A percentile compares a stretch with the other conserved stretches of the same genome.
Evolutionary conservation across 2,329 filamentous ascomycete genomes (phyloP).

Genomic region (Fusarium fujikuroi): DNA sequence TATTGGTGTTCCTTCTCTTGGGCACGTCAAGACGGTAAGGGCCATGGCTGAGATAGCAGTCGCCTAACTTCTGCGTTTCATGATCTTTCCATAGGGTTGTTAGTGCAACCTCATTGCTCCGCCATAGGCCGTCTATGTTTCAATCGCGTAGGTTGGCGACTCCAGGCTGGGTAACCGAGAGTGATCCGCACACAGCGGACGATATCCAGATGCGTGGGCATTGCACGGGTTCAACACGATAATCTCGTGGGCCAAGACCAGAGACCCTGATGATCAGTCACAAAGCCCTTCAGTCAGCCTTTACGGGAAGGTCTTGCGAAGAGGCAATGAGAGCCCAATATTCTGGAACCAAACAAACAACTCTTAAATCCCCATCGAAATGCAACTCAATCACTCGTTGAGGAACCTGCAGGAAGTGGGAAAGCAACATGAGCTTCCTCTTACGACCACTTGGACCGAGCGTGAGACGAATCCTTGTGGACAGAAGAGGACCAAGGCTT

Average conservation of each 20-base stretch:
- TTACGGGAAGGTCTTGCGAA: constrained; percentile 19
- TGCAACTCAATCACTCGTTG: constrained; percentile 5
- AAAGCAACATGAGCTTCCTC: constrained; percentile 32
- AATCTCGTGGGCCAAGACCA: background rate
- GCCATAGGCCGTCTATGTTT: constrained; percentile 10
- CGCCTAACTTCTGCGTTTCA: constrained; percentile 26
- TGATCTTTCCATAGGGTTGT: background rate
- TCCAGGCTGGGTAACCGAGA: constrained; percentile 6
- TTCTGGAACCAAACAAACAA: constrained; percentile 20
- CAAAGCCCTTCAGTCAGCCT: constrained; percentile 11
- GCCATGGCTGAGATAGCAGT: background rate
- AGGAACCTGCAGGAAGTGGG: constrained; percentile 2
- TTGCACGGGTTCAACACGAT: background rate
- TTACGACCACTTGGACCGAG: constrained; percentile 29
- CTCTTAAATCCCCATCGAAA: background rate
- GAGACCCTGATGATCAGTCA: constrained; percentile 10
- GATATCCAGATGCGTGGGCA: background rate
- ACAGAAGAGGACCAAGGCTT: background rate
- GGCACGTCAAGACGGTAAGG: background rate
- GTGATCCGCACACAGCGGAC: constrained; percentile 7
- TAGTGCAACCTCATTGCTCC: background rate
- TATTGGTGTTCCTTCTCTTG: background rate
- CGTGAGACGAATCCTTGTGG: constrained; percentile 17
- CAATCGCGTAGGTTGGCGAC: constrained; percentile 9
- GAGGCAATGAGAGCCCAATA: constrained; percentile 15